Base-by-base conservation (phyloP, 164 flowering plant genomes). In the Chimonanthus praecox region DNA sequence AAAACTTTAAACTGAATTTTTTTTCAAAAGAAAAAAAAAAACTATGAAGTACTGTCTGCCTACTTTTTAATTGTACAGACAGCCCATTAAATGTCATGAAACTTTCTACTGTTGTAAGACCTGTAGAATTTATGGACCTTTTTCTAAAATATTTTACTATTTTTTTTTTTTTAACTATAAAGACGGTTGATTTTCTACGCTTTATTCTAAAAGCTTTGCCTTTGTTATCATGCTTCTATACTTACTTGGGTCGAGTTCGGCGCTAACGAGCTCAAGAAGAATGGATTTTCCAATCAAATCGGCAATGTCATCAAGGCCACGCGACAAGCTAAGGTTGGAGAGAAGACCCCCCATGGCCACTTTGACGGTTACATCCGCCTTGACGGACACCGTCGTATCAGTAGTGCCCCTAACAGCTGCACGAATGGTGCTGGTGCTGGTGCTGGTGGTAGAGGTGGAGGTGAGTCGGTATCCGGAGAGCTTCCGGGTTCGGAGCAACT, bases 241-340 rank as follows among this genome's bases (percentile, higher is more conserved):
- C 93, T 85, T 84, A 92, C 98, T 72, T 10, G 92, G 83, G 47
- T 90, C 88, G 47, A 88, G 81, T 76, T 89, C 84, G 1, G 87
- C 51, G 70, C 94, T 88, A 47, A 90, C 86, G 20, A 93, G 91
- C 82, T 89, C 96, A 71, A 92, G 64, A 13, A 76, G 77, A 2
- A 91, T 72, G 2, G 88, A 43, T 80, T 78, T 86, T 0, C 92
- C 90, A 18, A 74, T 46, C 73, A 81, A 33, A 51, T 81, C 83
- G 0, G 74, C 49, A 6, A 81, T 58, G n/a, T 71, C 81, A 33
- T 78, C 81, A 2, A 78, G 74, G 48, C 10, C 58, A 3, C n/a
- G 16, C 13, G 60, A 54, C 33, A 78, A 5, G 3, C 79, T 73
- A 8, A 78, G 13, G 74, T 76, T 71, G 4, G 81, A 61, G 6